Base-by-base conservation (phyloP, 148 eudicot species). In the Gaultheria prostrata region DNA sequence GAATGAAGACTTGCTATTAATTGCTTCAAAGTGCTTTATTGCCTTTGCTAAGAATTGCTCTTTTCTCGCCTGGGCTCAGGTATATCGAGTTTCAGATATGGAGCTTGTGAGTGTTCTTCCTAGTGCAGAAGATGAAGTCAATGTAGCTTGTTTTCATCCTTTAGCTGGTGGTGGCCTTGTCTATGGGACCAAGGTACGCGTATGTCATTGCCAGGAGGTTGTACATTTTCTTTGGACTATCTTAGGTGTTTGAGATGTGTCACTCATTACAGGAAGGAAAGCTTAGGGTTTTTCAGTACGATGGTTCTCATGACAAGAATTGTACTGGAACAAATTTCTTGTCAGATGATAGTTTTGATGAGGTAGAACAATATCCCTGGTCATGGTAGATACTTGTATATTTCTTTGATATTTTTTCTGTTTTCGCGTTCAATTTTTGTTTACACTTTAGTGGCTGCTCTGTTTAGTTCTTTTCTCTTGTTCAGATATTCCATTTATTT, bases 111-210 rank as follows among this genome's bases (percentile, higher is more conserved):
- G 94, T 86, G 96, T 93, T 79, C 98, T 97, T 89, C 98, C 99
- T n/a, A 97, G 98, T 88, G 95, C 99, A 17, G 99, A 94, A 80
- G 99, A 97, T 89, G 99, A 97, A 89, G 99, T 97, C 80, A 97
- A 97, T 87, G 99, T 97, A n/a, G 99, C 99, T 86, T 97, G 97
- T 85, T 97, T 97, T 86, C 99, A 97, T 85, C 99, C 99, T 83
- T 90, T 90, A 59, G 94, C 93, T 77, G 99, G 99, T 6, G 89
- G 94, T 39, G 99, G 99, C 82, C 91, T 97, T 78, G 95, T 97
- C 53, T 97, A 97, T 88, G 99, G 99, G 87, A 97, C 99, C 61
- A 97, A 97, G 98, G 99, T 97, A 49, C 77, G 45, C 28, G 21
- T 80, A 69, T 65, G 46, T 54, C 45, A 33, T 77, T 57, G 24